phyloP scores from a whole-genome alignment of 495 filamentous ascomycete species.

The Penicillium waksmanii region DNA sequence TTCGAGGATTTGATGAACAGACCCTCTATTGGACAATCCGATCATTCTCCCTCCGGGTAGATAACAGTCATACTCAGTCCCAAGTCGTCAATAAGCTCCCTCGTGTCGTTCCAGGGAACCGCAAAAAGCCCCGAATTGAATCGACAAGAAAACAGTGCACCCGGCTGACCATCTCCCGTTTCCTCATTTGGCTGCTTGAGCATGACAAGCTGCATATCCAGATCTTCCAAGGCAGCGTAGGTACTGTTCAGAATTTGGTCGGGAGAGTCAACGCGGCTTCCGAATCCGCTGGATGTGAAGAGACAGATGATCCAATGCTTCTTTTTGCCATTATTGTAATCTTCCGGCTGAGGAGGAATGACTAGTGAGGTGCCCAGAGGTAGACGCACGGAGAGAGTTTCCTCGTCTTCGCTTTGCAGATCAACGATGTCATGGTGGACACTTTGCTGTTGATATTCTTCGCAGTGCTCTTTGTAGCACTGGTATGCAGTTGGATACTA shows the following conservation, averaged over 20 bases:
- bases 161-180: conserved; percentile 3
- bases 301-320: conserved; percentile 55
- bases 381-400: conserved; percentile 4
- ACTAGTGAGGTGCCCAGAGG: conserved; percentile 47
- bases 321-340: conserved; percentile 21
- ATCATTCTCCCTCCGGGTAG: conserved; percentile 10
- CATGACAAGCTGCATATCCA: conserved; percentile 36
- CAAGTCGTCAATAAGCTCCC: conserved; percentile 22
- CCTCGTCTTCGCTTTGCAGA: conserved; percentile 4
- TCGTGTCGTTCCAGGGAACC: conserved; percentile 40
- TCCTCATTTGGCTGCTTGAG: conserved; percentile 9
- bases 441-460: background rate
- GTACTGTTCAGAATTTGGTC: conserved; percentile 44
- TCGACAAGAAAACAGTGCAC: conserved; percentile 39
- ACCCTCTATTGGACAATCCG: background rate
- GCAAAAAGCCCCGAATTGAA: conserved; percentile 50
- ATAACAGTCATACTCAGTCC: conserved; percentile 35
- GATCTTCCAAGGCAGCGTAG: conserved; percentile 39
- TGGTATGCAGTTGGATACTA: conserved; percentile 48
- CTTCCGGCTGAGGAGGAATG: conserved; percentile 43
- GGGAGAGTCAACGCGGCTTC: conserved; percentile 27
- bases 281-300: conserved; percentile 45
- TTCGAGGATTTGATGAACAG: background rate
- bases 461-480: conserved; percentile 41
- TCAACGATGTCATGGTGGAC: conserved; percentile 16